Percentiles rank a stretch among this genome's conserved stretches.
Conservation (phyloP, 139 green algal genomes). For the Nannochloris sp. region DNA sequence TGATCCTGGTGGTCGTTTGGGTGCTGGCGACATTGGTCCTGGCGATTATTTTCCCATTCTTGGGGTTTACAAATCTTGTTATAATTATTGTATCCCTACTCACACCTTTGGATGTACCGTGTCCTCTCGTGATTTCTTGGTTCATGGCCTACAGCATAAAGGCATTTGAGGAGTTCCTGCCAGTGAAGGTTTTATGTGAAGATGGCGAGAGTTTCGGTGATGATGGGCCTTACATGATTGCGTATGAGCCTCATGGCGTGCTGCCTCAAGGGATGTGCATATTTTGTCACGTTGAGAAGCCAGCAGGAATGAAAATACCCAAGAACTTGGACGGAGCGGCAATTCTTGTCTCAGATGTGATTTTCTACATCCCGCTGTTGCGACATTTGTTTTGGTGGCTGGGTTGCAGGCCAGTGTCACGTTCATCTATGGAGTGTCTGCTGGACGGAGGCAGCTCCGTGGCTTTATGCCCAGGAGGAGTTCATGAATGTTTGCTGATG, state of each 20-base stretch:
- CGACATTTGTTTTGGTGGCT: conserved; percentile 29
- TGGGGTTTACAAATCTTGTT: not conserved
- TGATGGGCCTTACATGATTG: conserved; percentile 8
- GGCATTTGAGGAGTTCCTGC: not conserved
- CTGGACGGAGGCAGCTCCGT: conserved; percentile 20
- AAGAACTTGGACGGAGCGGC: not conserved
- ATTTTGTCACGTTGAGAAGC: conserved; percentile 8
- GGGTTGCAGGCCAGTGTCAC: conserved; percentile 7
- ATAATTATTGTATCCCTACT: too few species aligned
- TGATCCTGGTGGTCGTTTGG: too few species aligned
- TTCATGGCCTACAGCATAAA: too few species aligned
- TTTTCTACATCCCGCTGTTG: conserved; percentile 10
- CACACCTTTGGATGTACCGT: too few species aligned
- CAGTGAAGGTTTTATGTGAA: not conserved
- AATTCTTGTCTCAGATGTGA: conserved; percentile 20
- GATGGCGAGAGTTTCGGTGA: not conserved
- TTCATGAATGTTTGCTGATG: conserved; percentile 69
- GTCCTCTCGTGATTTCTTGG: too few species aligned
- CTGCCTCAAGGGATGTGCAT: conserved; percentile 20
- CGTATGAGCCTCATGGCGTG: conserved; percentile 32
- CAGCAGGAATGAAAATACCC: not conserved
- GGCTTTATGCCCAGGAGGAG: conserved; percentile 35
- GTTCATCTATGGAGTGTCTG: not conserved
- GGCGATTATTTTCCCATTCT: not conserved
- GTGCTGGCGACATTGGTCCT: not conserved